Percentiles rank a stretch among this genome's conserved stretches.
phyloP scores from a whole-genome alignment of 768 basidiomycete genomes.

The Lenzites betulinus region DNA sequence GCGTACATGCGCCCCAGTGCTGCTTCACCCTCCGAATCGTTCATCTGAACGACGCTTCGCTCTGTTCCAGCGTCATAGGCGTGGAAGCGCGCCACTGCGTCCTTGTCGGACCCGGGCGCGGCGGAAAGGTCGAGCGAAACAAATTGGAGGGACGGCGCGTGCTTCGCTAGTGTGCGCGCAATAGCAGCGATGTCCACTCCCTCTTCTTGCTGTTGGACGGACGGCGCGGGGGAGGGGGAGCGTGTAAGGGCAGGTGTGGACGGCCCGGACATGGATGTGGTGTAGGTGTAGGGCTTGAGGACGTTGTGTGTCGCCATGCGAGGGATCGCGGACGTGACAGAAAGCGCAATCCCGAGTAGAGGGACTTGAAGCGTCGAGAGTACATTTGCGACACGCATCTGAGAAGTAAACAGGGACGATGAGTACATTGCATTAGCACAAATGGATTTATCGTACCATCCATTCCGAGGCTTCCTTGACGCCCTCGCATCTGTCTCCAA shows the following conservation, averaged over 20 bases:
- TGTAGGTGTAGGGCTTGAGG: neutral
- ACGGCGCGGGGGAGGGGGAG: too few relatives aligned
- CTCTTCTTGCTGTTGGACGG: neutral
- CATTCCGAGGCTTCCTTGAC: constrained; percentile 11
- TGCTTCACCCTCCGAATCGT: constrained; percentile 5
- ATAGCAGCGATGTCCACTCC: constrained; percentile 9
- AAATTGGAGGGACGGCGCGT: constrained; percentile 4
- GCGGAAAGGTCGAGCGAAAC: constrained; percentile 11
- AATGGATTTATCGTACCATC: constrained; percentile 23
- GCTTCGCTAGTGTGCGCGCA: constrained; percentile 6
- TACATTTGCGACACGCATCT: constrained; percentile 7
- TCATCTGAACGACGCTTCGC: neutral
- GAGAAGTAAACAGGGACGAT: neutral
- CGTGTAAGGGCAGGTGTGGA: too few relatives aligned
- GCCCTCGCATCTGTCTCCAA: constrained; percentile 16
- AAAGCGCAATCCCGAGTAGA: constrained; percentile 8
- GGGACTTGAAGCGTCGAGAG: neutral
- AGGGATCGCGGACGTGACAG: constrained; percentile 13
- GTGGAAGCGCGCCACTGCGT: constrained; percentile 6
- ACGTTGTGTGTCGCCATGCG: neutral
- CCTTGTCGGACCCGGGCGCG: neutral
- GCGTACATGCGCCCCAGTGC: constrained; percentile 2
- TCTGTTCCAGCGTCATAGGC: neutral
- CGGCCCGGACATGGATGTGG: neutral
- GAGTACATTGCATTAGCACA: too few relatives aligned